phyloP scores from a whole-genome alignment of 2,329 filamentous ascomycete species.

The Monosporascus sp. region DNA sequence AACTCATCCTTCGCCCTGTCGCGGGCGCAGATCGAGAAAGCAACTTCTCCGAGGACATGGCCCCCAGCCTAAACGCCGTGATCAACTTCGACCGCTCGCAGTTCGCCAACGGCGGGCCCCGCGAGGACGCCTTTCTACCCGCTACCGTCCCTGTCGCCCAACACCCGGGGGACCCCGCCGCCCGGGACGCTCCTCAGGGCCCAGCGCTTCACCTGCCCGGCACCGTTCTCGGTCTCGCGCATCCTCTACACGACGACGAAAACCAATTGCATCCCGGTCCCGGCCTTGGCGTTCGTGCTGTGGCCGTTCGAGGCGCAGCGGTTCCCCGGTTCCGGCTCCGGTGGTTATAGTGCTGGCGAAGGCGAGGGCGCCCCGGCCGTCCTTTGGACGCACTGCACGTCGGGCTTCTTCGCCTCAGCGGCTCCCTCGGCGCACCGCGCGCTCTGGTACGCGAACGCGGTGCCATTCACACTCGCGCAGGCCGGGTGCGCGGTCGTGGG shows the following conservation, averaged over 20 bases:
- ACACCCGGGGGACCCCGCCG: slow-evolving; percentile 9
- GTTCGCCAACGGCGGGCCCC: slow-evolving; percentile 26
- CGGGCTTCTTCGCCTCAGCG: slow-evolving; percentile 32
- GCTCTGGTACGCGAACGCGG: slow-evolving; percentile 36
- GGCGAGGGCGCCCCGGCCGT: slow-evolving; percentile 26
- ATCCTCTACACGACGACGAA: slow-evolving; percentile 42
- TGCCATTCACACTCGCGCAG: slow-evolving; percentile 34
- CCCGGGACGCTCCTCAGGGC: slow-evolving; percentile 36
- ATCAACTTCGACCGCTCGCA: slow-evolving; percentile 27
- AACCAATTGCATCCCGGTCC: slow-evolving; percentile 40
- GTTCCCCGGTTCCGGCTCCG: neutral
- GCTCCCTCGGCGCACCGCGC: slow-evolving; percentile 36
- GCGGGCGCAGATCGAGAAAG: slow-evolving; percentile 16
- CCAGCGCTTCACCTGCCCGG: slow-evolving; percentile 33
- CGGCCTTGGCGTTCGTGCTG: slow-evolving; percentile 44
- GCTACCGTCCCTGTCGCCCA: slow-evolving; percentile 16
- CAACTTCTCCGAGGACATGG: slow-evolving; percentile 13
- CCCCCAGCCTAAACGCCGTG: slow-evolving; percentile 16
- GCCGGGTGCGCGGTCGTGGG: slow-evolving; percentile 40
- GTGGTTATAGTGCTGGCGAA: neutral
- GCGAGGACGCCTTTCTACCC: slow-evolving; percentile 38
- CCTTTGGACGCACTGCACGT: slow-evolving; percentile 41
- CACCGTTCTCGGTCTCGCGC: slow-evolving; percentile 38
- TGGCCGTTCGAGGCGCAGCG: slow-evolving; percentile 36
- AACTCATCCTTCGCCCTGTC: slow-evolving; percentile 26